Evolutionary conservation across 768 basidiomycete species (phyloP), one percentile per base, ranked within the genome.

Genomic region (Tephrocybe sp.): DNA sequence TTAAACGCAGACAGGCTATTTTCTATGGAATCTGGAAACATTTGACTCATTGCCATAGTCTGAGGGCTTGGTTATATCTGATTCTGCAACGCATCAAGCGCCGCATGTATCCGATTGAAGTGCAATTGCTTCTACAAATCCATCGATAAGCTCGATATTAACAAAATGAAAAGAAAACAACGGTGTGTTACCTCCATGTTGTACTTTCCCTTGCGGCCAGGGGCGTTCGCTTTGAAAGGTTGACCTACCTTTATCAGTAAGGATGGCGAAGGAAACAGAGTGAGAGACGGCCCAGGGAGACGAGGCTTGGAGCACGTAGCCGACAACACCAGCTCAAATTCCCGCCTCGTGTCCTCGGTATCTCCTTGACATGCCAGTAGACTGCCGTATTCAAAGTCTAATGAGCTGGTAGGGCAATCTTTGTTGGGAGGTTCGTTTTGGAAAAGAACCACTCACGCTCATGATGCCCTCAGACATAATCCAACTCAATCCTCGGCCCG

Each of bases 381-480:
- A 1, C 89, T 78, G 0, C 91, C 96, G 5, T 89, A 78, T 64
- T 98, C 96, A 63, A 85, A 96, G 62, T 98, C 92, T 92, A 59
- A 13, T 17, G 32, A 39, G 43, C 47, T 43, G 32, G n/a, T n/a
- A 22, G 31, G 4, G 48, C 17, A n/a, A n/a, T n/a, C n/a, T n/a
- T n/a, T n/a, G n/a, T n/a, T n/a, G n/a, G n/a, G n/a, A n/a, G n/a
- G n/a, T n/a, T n/a, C n/a, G n/a, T n/a, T n/a, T n/a, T n/a, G n/a
- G n/a, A n/a, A n/a, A n/a, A n/a, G n/a, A n/a, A n/a, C n/a, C n/a
- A n/a, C n/a, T n/a, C n/a, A n/a, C n/a, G n/a, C n/a, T n/a, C n/a
- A n/a, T n/a, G n/a, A n/a, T n/a, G n/a, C n/a, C n/a, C n/a, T n/a
- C n/a, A n/a, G n/a, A n/a, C n/a, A n/a, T n/a, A n/a, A n/a, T n/a